Base-by-base conservation (phyloP, 1,284 basidiomycete species). In the Golubevia pallescens region DNA sequence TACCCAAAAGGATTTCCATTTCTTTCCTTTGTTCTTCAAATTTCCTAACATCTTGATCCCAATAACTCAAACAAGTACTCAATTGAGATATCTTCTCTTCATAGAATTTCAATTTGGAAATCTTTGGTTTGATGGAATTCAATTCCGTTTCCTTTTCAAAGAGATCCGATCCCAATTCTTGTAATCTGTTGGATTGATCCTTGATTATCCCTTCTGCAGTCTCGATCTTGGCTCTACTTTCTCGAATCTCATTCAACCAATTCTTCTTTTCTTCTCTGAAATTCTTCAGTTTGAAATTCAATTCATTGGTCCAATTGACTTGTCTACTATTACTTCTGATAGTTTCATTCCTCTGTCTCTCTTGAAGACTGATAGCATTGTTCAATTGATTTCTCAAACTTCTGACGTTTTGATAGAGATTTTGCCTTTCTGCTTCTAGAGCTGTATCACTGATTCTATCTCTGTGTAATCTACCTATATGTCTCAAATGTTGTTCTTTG, bases 381-480 rank as follows among this genome's bases (percentile, higher is more conserved):
- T 62, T 58, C 24, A 79, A 66, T 54, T 78, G 69, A 4, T 61
- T 23, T 13, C 73, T 71, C 42, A 82, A 65, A 14, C 71, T 62
- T 10, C 77, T 73, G 5, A 80, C 74, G 13, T 71, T 75, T 28
- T 75, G 69, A 56, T 83, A 78, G n/a, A 85, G 63, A 52, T 84
- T 85, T 65, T 85, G 83, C 2, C 77, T 75, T 56, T 85, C 81
- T 1, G 81, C 83, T 65, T 85, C 84, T 34, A 75, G 64, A 0
- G 73, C 79, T 2, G 80, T 79, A 28, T 73, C 74, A 1, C 72
- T 67, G 28, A 86, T 77, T 32, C 80, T 76, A 59, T 86, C 77
- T 21, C 79, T 77, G 65, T 85, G 84, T 19, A 86, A 66, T 4
- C 73, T 70, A n/a, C 84, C 84, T 58, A 86, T 84, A 61, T 85